Base-by-base conservation (phyloP, 768 basidiomycete genomes). In the Cyathus striatus region DNA sequence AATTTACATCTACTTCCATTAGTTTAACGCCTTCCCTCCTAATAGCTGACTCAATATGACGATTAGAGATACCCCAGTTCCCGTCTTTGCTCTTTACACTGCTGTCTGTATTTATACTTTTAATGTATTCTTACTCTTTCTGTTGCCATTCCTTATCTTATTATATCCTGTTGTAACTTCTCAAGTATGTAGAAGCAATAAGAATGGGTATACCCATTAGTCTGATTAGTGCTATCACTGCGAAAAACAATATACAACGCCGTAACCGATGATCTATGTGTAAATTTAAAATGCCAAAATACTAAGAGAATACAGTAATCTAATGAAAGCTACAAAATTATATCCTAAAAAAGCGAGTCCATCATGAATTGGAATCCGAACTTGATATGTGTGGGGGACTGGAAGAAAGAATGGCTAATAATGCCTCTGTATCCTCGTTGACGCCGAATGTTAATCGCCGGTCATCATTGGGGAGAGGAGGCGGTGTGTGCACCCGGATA, bases 41-140 rank as follows among this genome's bases (percentile, higher is more conserved):
- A 41, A 23, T 49, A 81, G 79, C 68, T 81, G 43, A 81, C 76
- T 6, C 77, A 80, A 68, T 82, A 80, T 47, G 80, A 76, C 53
- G 78, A 80, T 50, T 79, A 53, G 41, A 40, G 42, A 38, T 20
- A 13, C 35, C 17, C 2, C 35, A 13, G 10, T n/a, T 30, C 9
- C n/a, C 9, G n/a, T 30, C n/a, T 9, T 36, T 36, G 13, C 35
- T 30, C n/a, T 36, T 30, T 16, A 30, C 27, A 30, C 10, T 16
- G 27, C 27, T 30, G 10, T 30, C 27, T 30, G 27, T 30, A 30
- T 16, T 30, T 30, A 10, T 10, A 10, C 16, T 30, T 30, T 30
- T 10, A 2, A 30, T 30, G 27, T 30, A 30, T 30, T 10, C 10
- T 10, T 30, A 16, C 27, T 10, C 27, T 30, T 30, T 30, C 27